Conservation (phyloP, 2,329 filamentous ascomycete genomes). For the Aspergillus puulaauensis region DNA sequence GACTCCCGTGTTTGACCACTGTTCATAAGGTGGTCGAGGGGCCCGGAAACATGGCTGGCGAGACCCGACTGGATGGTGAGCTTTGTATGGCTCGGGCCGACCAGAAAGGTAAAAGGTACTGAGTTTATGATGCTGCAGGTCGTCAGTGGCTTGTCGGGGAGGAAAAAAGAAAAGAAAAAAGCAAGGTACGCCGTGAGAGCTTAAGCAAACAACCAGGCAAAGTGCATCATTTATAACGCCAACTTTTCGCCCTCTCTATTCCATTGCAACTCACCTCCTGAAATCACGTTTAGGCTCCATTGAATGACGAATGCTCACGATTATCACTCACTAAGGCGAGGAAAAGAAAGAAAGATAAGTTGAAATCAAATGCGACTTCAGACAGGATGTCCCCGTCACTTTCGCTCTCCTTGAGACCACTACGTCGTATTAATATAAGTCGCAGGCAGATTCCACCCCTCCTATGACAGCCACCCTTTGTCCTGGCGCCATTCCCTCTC, state of each 20-base stretch:
- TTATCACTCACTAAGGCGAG: not conserved
- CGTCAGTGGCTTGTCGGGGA: slow-evolving; percentile 17
- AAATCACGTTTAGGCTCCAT: slow-evolving; percentile 17
- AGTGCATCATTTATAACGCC: not conserved
- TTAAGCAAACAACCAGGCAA: slow-evolving; percentile 1
- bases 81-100: slow-evolving; percentile 47
- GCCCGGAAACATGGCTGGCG: slow-evolving; percentile 45
- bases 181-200: not conserved
- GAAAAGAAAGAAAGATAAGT: not conserved
- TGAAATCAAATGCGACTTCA: not conserved
- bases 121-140: slow-evolving; percentile 44
- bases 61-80: slow-evolving; percentile 48
- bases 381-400: not conserved
- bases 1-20: slow-evolving; percentile 48
- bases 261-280: slow-evolving; percentile 13
- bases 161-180: not conserved
- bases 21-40: slow-evolving; percentile 46
- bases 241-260: not conserved
- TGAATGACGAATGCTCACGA: not conserved
- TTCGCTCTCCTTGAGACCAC: not conserved
- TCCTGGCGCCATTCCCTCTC: slow-evolving; percentile 1
- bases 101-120: slow-evolving; percentile 46
- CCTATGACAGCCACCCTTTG: not conserved
- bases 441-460: not conserved
- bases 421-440: slow-evolving; percentile 7